A percentile compares a stretch with the other conserved stretches of the same genome.
Conservation (phyloP, 768 basidiomycete species). For the Filobasidium wieringae region DNA sequence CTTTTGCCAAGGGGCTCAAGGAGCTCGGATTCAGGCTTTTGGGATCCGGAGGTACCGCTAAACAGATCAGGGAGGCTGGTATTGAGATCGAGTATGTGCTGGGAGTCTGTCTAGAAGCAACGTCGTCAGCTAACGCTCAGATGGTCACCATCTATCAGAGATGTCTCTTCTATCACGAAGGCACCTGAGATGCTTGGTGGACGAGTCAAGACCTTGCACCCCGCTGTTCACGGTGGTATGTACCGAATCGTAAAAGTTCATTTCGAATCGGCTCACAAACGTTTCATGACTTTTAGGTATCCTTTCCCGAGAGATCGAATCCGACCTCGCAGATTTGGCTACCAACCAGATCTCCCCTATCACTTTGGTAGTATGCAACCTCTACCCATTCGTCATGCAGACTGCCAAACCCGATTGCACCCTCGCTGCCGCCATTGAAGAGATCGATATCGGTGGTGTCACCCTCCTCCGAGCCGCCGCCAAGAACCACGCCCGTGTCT, state of each 20-base stretch:
- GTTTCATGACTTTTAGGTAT: conserved; percentile 52
- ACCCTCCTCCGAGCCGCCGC: conserved; percentile 94
- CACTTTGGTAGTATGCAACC: conserved; percentile 95
- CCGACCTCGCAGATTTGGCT: conserved; percentile 74
- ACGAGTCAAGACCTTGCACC: conserved; percentile 94
- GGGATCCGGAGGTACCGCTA: conserved; percentile 94
- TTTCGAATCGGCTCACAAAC: neutral
- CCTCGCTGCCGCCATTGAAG: conserved; percentile 84
- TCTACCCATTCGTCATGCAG: conserved; percentile 91
- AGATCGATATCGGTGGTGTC: conserved; percentile 97
- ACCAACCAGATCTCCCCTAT: conserved; percentile 80
- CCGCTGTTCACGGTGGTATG: conserved; percentile 89
- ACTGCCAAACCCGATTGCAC: conserved; percentile 71
- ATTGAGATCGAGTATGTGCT: conserved; percentile 70
- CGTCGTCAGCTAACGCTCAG: neutral
- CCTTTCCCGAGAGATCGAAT: conserved; percentile 78
- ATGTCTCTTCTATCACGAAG: conserved; percentile 94
- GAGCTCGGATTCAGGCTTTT: conserved; percentile 72
- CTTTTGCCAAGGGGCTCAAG: conserved; percentile 74
- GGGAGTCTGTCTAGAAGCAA: neutral
- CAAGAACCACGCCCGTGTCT: conserved; percentile 91
- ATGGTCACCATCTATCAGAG: conserved; percentile 45
- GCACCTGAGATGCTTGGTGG: conserved; percentile 99
- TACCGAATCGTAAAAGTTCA: neutral
- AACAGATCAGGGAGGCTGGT: conserved; percentile 88